These are phyloP conservation scores for Fusarium praegraminearum DNA, from an alignment of 2,329 filamentous ascomycete genomes.

Conservation along the genomic window DNA sequence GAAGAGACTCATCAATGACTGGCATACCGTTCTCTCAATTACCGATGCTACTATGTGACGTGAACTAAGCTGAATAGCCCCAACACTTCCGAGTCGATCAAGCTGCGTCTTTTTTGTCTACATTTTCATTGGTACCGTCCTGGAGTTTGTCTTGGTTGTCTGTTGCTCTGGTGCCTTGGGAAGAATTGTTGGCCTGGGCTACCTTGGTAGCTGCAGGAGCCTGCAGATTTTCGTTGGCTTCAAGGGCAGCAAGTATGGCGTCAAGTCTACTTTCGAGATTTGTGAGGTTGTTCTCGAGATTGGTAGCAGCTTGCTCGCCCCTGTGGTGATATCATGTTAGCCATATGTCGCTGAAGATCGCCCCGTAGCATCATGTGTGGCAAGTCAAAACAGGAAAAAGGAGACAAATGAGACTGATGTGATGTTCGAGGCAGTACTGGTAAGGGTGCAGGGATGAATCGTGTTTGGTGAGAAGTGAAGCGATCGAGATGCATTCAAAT, in stretches of 20 bases:
- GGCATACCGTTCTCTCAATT: neutral
- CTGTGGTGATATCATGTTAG: conserved; percentile 50
- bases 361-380: neutral
- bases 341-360: conserved; percentile 4
- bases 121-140: conserved; percentile 10
- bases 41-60: conserved; percentile 3
- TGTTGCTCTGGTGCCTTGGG: neutral
- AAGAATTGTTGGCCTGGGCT: neutral
- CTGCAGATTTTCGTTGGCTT: conserved; percentile 42
- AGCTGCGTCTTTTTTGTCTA: conserved; percentile 12
- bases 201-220: conserved; percentile 2
- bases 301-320: conserved; percentile 66
- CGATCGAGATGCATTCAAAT: neutral
- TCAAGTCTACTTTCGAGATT: conserved; percentile 68
- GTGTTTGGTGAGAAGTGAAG: neutral
- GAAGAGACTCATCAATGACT: conserved; percentile 12
- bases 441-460: neutral
- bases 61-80: neutral
- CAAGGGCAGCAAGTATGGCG: conserved; percentile 63
- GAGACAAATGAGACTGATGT: neutral
- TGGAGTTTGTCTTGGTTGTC: conserved; percentile 7
- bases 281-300: conserved; percentile 65
- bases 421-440: neutral
- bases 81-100: neutral
- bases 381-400: neutral